Evolutionary conservation across 2,329 filamentous ascomycete species (phyloP).

Genomic region (Myotisia sp.): DNA sequence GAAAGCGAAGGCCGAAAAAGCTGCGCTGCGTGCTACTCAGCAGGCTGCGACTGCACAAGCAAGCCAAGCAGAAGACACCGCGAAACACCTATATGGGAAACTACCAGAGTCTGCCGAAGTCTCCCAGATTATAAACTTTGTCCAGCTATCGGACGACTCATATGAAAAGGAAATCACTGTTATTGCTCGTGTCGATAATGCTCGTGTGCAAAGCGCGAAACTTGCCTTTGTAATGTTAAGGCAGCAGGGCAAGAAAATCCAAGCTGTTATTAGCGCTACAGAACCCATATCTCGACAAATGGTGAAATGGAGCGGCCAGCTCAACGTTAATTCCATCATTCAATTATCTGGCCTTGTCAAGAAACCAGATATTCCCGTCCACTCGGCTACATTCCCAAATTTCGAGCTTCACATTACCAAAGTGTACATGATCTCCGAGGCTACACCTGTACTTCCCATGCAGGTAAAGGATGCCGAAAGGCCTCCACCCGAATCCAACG

Average conservation of each 20-base stretch:
- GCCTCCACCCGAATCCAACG: slow-evolving; percentile 30
- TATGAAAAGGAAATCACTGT: slow-evolving; percentile 59
- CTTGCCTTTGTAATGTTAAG: slow-evolving; percentile 80
- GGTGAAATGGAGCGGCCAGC: slow-evolving; percentile 73
- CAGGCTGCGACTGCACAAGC: slow-evolving; percentile 56
- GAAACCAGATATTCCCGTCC: slow-evolving; percentile 73
- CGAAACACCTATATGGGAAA: slow-evolving; percentile 67
- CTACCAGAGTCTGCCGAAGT: slow-evolving; percentile 45
- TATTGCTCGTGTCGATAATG: slow-evolving; percentile 73
- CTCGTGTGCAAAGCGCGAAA: slow-evolving; percentile 76
- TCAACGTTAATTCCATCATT: slow-evolving; percentile 71
- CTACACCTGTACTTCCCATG: slow-evolving; percentile 46
- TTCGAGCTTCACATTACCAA: slow-evolving; percentile 82
- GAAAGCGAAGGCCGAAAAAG: slow-evolving; percentile 75
- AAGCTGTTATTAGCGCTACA: slow-evolving; percentile 59
- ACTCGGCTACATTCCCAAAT: slow-evolving; percentile 65
- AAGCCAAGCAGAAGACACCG: slow-evolving; percentile 44
- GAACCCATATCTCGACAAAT: slow-evolving; percentile 62
- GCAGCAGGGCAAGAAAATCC: slow-evolving; percentile 63
- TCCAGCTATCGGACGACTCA: slow-evolving; percentile 40
- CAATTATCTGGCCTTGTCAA: slow-evolving; percentile 66
- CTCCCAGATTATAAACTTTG: slow-evolving; percentile 47
- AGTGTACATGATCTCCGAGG: slow-evolving; percentile 60
- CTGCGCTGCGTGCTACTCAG: slow-evolving; percentile 54
- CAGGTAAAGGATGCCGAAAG: slow-evolving; percentile 41